Base-by-base conservation (phyloP, 1,139 yeast species). In the Blastobotrys ciferrii region DNA sequence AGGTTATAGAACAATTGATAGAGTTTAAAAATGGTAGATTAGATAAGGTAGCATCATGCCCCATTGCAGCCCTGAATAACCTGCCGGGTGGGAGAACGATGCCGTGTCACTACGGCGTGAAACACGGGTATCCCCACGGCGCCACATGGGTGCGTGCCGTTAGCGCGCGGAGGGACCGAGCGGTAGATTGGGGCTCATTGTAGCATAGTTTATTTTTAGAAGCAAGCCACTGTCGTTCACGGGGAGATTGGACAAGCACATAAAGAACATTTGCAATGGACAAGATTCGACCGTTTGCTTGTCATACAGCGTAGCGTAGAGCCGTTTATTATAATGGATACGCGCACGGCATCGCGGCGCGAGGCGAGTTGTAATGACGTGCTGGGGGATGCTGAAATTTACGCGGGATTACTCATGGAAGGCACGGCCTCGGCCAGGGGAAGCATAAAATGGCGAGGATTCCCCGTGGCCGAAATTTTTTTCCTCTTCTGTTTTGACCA, bases 381-480 rank as follows among this genome's bases (percentile, higher is more conserved):
- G 31, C 43, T 15, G 32, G 42, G 13, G 28, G 28, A 23, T 23
- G 42, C 23, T 28, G 32, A 14, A 13, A 38, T n/a, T n/a, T 41
- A 32, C 35, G 28, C 40, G 25, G 40, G 18, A 36, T 23, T 17
- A 36, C 40, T 36, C 40, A 36, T 23, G 28, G 28, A 23, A 23
- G 28, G 28, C 28, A 23, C 28, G 40, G 25, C 40, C 40, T 14
- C 15, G 28, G 17, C 28, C 40, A 18, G 28, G 40, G 40, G 28
- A 36, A 41, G 33, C 31, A 31, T 41, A 41, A 30, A 30, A 32
- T 30, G 43, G 43, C 37, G 13, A 31, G n/a, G 30, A 33, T 14
- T 13, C 42, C 37, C 43, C 30, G 35, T 32, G 25, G 2, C 19
- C n/a, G 37, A 31, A 32, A 32, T 17, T n/a, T 41, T 41, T 41